Evolutionary conservation across 1,284 basidiomycete genomes (phyloP).

Genomic region (Cryptococcus sp.): DNA sequence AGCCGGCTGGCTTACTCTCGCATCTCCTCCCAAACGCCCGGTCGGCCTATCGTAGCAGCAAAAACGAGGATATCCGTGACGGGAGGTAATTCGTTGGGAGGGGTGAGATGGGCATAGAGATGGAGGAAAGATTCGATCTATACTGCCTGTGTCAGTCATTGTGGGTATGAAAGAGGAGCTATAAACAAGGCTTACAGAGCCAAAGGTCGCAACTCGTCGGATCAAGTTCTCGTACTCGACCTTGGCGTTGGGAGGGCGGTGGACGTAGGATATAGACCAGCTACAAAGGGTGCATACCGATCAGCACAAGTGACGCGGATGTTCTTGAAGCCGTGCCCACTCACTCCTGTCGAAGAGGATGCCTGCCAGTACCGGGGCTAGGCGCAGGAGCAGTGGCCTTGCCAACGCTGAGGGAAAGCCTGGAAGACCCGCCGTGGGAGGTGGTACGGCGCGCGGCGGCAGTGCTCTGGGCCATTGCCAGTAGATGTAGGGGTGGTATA

Average conservation of each 20-base stretch:
- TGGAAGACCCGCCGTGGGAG: slow-evolving; percentile 40
- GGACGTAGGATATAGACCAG: slow-evolving; percentile 51
- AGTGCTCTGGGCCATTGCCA: slow-evolving; percentile 16
- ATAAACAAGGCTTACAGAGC: slow-evolving; percentile 37
- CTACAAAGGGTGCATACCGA: too few species aligned
- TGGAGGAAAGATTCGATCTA: slow-evolving; percentile 52
- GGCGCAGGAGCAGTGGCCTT: slow-evolving; percentile 22
- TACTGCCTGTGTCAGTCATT: background rate
- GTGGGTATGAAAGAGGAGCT: background rate
- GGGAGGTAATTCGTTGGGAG: slow-evolving; percentile 46
- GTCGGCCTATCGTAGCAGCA: slow-evolving; percentile 45
- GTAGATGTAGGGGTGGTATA: background rate
- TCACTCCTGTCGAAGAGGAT: slow-evolving; percentile 49
- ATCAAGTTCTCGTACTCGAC: slow-evolving; percentile 52
- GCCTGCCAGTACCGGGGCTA: slow-evolving; percentile 28
- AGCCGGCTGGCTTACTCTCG: slow-evolving; percentile 37
- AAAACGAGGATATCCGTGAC: slow-evolving; percentile 51
- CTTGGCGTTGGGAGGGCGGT: slow-evolving; percentile 49
- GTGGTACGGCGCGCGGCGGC: slow-evolving; percentile 28
- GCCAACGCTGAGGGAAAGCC: slow-evolving; percentile 41
- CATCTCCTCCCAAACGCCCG: slow-evolving; percentile 52
- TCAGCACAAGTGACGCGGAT: background rate
- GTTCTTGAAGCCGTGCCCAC: slow-evolving; percentile 10
- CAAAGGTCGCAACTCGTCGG: slow-evolving; percentile 50
- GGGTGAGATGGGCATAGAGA: slow-evolving; percentile 49